Evolutionary conservation across 1,284 basidiomycete species (phyloP), one percentile per base, ranked within the genome.

Genomic region (Taiwanofungus camphoratus): DNA sequence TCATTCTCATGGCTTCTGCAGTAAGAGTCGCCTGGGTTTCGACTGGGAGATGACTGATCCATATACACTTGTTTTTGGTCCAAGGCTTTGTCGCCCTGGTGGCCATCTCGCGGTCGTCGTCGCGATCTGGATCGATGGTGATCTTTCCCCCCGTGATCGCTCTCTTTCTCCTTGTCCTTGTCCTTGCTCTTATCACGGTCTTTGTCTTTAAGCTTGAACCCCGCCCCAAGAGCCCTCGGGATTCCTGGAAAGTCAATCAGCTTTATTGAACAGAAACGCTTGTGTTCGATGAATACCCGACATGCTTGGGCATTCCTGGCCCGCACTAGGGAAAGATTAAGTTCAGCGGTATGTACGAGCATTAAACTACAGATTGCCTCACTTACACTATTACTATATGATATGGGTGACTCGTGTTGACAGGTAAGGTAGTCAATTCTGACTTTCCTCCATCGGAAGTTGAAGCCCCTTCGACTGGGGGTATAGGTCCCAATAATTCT

Each of bases 261-360:
- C 34, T 33, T 23, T 9, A 35, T 50, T 36, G 20, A 7, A 12
- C 11, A 20, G n/a, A n/a, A n/a, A n/a, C n/a, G n/a, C n/a, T n/a
- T n/a, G 11, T 32, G 31, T 27, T 19, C 20, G 23, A 16, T 12
- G 38, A 13, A 19, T 50, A 76, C 85, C 82, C 27, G 79, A 84
- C 26, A 74, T 66, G 21, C 81, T 84, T 5, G 86, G 87, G 56
- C 86, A 89, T 67, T 89, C 86, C 59, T 92, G 88, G 15, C 87
- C 88, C 21, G 87, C 88, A 45, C 84, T 87, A 51, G 23, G 45
- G 24, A 58, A 47, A 44, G 44, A 37, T 26, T 35, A 37, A n/a
- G n/a, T 15, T 50, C 23, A 51, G 46, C 35, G 41, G 41, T 39
- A 11, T 50, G 50, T 37, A 50, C 34, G 31, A 23, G 40, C 19